Evolutionary conservation across 1,139 yeast species (phyloP).

Genomic region (Lodderomyces oxycetoniae): DNA sequence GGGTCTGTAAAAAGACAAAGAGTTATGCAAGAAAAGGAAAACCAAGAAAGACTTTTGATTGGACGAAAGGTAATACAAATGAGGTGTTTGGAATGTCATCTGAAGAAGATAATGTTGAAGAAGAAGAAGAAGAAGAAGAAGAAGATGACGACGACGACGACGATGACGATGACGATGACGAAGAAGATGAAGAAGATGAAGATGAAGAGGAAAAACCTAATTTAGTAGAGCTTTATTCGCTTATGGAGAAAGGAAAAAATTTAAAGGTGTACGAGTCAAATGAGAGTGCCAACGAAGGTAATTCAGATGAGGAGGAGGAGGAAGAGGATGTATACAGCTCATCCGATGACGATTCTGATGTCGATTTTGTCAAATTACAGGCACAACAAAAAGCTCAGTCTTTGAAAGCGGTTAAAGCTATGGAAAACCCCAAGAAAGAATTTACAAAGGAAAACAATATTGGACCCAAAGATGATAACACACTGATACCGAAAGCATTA

Average conservation of each 20-base stretch:
- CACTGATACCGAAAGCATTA: too few relatives aligned
- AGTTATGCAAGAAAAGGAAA: conserved; percentile 18
- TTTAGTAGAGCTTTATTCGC: conserved; percentile 21
- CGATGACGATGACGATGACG: conserved; percentile 25
- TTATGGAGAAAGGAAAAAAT: conserved; percentile 14
- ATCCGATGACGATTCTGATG: conserved; percentile 62
- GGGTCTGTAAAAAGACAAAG: conserved; percentile 8
- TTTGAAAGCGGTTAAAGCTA: conserved; percentile 42
- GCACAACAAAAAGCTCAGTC: conserved; percentile 60
- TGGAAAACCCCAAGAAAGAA: too few relatives aligned
- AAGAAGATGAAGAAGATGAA: conserved; percentile 14
- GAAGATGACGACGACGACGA: conserved; percentile 27
- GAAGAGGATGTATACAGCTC: conserved; percentile 24
- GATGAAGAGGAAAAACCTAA: conserved; percentile 18
- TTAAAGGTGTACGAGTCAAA: conserved; percentile 8
- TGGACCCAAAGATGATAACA: too few relatives aligned
- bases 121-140: background rate
- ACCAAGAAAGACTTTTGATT: conserved; percentile 25
- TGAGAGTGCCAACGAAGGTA: conserved; percentile 18
- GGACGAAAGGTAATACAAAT: conserved; percentile 14
- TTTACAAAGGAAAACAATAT: too few relatives aligned
- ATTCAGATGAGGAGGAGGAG: conserved; percentile 29
- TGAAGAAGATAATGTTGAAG: conserved; percentile 7
- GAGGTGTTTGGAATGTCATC: conserved; percentile 2
- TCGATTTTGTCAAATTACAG: conserved; percentile 66